Percentiles rank a stretch among this genome's conserved stretches.
Evolutionary conservation across 192 early-diverging fungal species (phyloP).

Genomic region (Backusella macrospora): DNA sequence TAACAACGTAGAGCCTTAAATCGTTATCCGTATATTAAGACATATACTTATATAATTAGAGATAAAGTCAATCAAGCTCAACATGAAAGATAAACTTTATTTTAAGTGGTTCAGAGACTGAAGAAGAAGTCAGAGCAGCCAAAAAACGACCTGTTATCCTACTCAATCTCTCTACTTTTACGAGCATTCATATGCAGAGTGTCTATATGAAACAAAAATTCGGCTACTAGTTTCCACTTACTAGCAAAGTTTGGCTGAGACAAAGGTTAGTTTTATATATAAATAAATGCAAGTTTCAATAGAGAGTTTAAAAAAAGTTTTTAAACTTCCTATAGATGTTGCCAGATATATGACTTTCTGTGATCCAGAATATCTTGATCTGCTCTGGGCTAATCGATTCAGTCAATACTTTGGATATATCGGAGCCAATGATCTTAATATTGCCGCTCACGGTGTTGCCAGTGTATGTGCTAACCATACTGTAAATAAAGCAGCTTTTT

Average conservation of each 20-base stretch:
- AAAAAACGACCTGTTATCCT: constrained; percentile 47
- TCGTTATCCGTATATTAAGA: no score
- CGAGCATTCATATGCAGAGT: constrained; percentile 49
- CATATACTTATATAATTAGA: no score
- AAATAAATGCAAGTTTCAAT: no score
- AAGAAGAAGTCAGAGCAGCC: constrained; percentile 44
- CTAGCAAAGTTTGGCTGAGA: constrained; percentile 60
- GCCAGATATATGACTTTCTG: constrained; percentile 63
- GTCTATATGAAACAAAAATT: constrained; percentile 59
- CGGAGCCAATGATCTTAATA: constrained; percentile 54
- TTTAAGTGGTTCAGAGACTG: constrained; percentile 40
- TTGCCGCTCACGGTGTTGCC: constrained; percentile 54
- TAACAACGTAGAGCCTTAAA: no score
- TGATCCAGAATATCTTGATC: constrained; percentile 58
- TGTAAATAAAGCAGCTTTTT: constrained; percentile 64
- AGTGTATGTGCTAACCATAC: constrained; percentile 50
- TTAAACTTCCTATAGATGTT: constrained; percentile 8
- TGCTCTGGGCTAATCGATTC: constrained; percentile 68
- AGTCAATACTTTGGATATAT: constrained; percentile 57
- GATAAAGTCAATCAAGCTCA: not conserved
- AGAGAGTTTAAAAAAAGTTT: no score
- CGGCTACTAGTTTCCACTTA: constrained; percentile 58
- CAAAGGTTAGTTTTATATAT: constrained; percentile 40
- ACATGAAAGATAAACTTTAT: constrained; percentile 17
- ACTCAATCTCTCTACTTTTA: constrained; percentile 48